These are phyloP conservation scores for Teunomyces kruisii DNA, from an alignment of 805 yeast species.

Conservation along the genomic window DNA sequence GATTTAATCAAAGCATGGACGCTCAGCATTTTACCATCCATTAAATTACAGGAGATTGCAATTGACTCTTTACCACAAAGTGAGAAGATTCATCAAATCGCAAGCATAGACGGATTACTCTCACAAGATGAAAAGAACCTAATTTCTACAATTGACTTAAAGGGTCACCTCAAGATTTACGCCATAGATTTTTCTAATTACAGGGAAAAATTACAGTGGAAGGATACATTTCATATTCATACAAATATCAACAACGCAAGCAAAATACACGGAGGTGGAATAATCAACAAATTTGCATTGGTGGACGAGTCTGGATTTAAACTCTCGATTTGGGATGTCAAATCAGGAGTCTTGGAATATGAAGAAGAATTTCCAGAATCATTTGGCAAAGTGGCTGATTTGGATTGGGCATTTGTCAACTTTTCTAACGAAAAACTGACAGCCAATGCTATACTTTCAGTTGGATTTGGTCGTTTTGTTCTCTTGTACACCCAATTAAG, in stretches of 20 bases:
- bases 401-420: slow-evolving; percentile 81
- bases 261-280: slow-evolving; percentile 68
- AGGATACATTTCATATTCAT: slow-evolving; percentile 44
- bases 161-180: slow-evolving; percentile 26
- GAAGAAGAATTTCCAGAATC: slow-evolving; percentile 39
- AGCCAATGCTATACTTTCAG: slow-evolving; percentile 63
- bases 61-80: slow-evolving; percentile 42
- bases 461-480: slow-evolving; percentile 69
- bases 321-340: slow-evolving; percentile 79
- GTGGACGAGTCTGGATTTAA: slow-evolving; percentile 53
- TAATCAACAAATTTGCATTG: slow-evolving; percentile 68
- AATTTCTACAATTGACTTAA: slow-evolving; percentile 55
- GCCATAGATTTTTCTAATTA: slow-evolving; percentile 18
- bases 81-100: slow-evolving; percentile 41
- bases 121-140: slow-evolving; percentile 29
- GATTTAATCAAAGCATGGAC: slow-evolving; percentile 43
- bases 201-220: slow-evolving; percentile 49
- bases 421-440: slow-evolving; percentile 11
- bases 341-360: slow-evolving; percentile 65
- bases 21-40: slow-evolving; percentile 14
- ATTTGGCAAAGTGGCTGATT: slow-evolving; percentile 52
- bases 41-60: slow-evolving; percentile 23
- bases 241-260: slow-evolving; percentile 57
- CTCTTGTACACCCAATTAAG: slow-evolving; percentile 77
- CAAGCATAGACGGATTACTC: slow-evolving; percentile 52